Evolutionary conservation across 495 filamentous ascomycete species (phyloP), one percentile per base, ranked within the genome.

Genomic region (Aeminium ludgeri): DNA sequence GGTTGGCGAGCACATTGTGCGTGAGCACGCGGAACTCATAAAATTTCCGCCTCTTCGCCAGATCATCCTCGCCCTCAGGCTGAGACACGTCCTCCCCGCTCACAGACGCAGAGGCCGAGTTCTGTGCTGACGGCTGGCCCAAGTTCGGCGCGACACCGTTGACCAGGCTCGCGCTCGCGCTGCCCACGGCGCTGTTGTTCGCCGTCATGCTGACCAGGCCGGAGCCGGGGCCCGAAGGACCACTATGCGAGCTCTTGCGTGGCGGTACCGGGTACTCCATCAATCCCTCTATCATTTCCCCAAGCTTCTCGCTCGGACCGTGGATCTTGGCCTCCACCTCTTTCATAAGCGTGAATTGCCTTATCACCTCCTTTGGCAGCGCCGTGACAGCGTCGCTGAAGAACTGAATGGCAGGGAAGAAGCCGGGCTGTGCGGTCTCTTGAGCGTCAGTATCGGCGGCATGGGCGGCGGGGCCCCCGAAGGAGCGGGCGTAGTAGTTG

Each of bases 321-420:
- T 79, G 80, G 39, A 84, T 73, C 61, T 99, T 99, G 36, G 89
- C 87, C 64, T 99, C 91, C 25, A 95, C 89, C 59, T 99, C 89
- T 51, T 93, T 93, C 37, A 99, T 65, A 33, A 95, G 69, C 5
- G 86, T 89, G 54, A 92, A 93, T 58, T 99, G 87, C 45, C 84
- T 72, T 41, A 92, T 82, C 39, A 93, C 83, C 55, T 99, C 89
- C 55, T 84, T 82, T 6, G 89, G 89, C 4, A 99, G 75, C 18
- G 91, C 87, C 15, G 80, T 79, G 50, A 95, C 82, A 34, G 86
- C 75, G 59, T 96, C 86, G 41, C 86, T 80, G 59, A 96, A 99
- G 62, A 87, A 81, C 20, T 82, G 86, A 45, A 95, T 78, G 18
- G 86, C 91, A 38, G 89, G 91, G 51, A 87, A 91, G 64, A 97